A percentile compares a stretch with the other conserved stretches of the same genome.
phyloP scores from a whole-genome alignment of 2,329 filamentous ascomycete genomes.

The Ceratocystis variospora region DNA sequence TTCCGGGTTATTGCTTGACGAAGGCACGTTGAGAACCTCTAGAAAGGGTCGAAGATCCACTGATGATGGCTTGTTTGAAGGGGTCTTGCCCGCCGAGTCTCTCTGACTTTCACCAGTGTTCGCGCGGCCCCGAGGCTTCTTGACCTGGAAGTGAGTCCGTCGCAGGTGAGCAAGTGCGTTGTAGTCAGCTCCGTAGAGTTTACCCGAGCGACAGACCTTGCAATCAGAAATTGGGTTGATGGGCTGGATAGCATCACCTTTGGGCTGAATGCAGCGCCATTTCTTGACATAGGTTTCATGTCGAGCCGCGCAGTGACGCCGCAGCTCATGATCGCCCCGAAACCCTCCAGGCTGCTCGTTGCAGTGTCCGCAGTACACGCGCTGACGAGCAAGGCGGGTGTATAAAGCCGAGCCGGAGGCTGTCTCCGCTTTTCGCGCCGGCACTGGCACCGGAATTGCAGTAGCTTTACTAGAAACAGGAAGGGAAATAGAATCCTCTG shows the following conservation, averaged over 20 bases:
- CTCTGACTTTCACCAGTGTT: conserved; percentile 24
- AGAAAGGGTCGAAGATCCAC: conserved; percentile 17
- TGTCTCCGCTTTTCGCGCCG: neutral
- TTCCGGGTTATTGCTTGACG: neutral
- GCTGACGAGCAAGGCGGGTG: conserved; percentile 12
- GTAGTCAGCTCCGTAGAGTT: conserved; percentile 83
- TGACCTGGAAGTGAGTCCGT: conserved; percentile 71
- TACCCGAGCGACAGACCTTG: conserved; percentile 64
- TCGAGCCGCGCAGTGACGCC: conserved; percentile 50
- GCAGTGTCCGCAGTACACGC: conserved; percentile 55
- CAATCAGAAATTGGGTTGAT: conserved; percentile 54
- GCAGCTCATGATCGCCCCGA: conserved; percentile 71
- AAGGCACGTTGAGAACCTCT: neutral
- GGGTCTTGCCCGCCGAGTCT: conserved; percentile 5
- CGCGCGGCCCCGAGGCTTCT: conserved; percentile 31
- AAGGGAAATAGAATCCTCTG: neutral
- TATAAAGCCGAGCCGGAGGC: neutral
- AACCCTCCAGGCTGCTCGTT: conserved; percentile 63
- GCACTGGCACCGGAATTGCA: neutral
- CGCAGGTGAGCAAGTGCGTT: conserved; percentile 86
- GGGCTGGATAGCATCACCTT: neutral
- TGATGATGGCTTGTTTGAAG: conserved; percentile 13
- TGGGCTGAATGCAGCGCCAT: conserved; percentile 45
- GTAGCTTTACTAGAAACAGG: neutral
- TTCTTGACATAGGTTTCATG: conserved; percentile 46